Evolutionary conservation across 1,284 basidiomycete genomes (phyloP), one percentile per base, ranked within the genome.

Genomic region (Lentinus polychrous): DNA sequence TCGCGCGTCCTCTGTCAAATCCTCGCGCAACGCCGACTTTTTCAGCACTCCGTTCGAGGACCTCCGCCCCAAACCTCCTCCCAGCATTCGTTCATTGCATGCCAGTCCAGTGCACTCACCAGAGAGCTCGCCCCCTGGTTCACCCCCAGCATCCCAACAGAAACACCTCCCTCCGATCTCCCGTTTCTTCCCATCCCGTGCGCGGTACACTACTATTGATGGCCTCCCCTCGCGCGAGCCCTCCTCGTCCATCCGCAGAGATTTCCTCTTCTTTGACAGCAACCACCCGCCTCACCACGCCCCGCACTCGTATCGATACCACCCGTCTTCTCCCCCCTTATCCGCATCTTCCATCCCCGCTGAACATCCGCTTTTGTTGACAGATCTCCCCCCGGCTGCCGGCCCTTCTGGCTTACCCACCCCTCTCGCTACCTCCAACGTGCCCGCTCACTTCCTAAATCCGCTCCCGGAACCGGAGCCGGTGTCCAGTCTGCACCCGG

Each of bases 181-280:
- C 11, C 59, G 66, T 6, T 55, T 68, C 39, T 67, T 68, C 50
- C 66, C 66, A 15, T 67, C 64, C 17, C 64, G 66, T 32, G 49
- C 54, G 43, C 55, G 60, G 18, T 62, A 62, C 47, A 58, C 56
- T 7, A 52, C 54, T 2, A 56, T 60, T 31, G 53, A 60, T 49
- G 55, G 53, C 18, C 45, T 46, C 7, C 51, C 48, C 11, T 55
- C 55, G 31, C 50, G 48, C 18, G 48, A 53, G 45, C 45, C 50
- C 40, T 52, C 55, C 22, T 55, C 52, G 32, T 53, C 50, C 49
- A 54, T 49, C 45, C 55, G 57, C 15, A 54, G 59, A 3, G 55
- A 55, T 31, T 54, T 60, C 35, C 48, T 60, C 18, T 48, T 57
- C 35, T 54, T 57, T 5, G 56, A 65, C 22, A 46, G 52, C 18